phyloP scores from a whole-genome alignment of 805 yeast genomes.

The Nadsonia fulvescens region DNA sequence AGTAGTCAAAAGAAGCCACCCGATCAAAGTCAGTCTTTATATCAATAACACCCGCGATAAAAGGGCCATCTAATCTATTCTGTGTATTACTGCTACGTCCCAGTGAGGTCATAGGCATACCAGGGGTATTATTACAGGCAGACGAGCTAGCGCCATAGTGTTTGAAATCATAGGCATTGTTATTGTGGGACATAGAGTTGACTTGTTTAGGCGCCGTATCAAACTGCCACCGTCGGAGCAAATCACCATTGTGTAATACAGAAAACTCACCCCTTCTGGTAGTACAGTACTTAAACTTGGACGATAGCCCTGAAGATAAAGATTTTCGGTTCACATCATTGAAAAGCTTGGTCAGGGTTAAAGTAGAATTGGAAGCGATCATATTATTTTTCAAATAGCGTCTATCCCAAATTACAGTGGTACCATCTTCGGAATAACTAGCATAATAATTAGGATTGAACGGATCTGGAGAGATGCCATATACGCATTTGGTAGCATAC shows the following conservation, averaged over 20 bases:
- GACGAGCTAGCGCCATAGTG: no score
- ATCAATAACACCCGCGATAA: conserved; percentile 62
- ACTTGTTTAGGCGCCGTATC: conserved; percentile 28
- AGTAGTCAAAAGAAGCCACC: conserved; percentile 72
- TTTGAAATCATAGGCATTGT: no score
- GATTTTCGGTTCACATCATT: no score
- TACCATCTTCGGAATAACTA: conserved; percentile 68
- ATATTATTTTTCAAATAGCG: conserved; percentile 14
- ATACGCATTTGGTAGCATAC: conserved; percentile 55
- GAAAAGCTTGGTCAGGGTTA: no score
- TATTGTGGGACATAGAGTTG: no score
- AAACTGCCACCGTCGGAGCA: conserved; percentile 64
- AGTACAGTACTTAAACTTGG: conserved; percentile 26
- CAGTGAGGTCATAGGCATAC: no score
- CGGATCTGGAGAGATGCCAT: conserved; percentile 52
- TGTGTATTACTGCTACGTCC: no score
- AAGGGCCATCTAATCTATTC: no score
- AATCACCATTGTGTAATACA: conserved; percentile 53
- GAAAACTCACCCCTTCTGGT: conserved; percentile 55
- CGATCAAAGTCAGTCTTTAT: conserved; percentile 60
- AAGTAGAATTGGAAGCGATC: no score
- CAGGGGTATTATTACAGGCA: no score
- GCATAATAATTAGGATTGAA: conserved; percentile 49
- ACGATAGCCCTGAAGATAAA: no score
- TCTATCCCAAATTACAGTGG: conserved; percentile 45